phyloP scores from a whole-genome alignment of 371 early-diverging fungal species.

The Catenaria anguillulae region DNA sequence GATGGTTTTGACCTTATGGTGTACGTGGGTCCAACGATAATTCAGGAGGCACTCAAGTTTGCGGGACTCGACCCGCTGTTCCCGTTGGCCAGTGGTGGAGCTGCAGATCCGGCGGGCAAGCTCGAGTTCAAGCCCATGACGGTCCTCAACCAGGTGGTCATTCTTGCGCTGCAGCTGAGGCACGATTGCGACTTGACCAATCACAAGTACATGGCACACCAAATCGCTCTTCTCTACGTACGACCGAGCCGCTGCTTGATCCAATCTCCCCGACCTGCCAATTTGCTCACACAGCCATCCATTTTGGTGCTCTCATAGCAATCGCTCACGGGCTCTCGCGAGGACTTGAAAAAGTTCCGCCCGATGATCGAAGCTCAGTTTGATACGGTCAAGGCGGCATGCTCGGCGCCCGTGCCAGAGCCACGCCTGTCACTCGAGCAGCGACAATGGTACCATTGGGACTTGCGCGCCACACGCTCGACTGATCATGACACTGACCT shows the following conservation, averaged over 20 bases:
- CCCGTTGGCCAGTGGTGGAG: background rate
- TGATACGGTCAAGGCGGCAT: slow-evolving; percentile 23
- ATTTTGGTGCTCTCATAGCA: too few relatives aligned
- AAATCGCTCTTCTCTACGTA: slow-evolving; percentile 39
- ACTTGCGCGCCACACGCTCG: too few relatives aligned
- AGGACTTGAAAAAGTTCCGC: slow-evolving; percentile 22
- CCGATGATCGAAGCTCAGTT: slow-evolving; percentile 28
- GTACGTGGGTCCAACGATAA: too few relatives aligned
- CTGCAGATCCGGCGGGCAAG: background rate
- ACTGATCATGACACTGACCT: too few relatives aligned
- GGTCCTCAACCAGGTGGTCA: slow-evolving; percentile 28
- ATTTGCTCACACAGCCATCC: too few relatives aligned
- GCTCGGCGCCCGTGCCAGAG: slow-evolving; percentile 7
- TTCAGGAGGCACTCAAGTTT: background rate
- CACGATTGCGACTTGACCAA: slow-evolving; percentile 25
- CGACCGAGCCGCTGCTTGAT: too few relatives aligned
- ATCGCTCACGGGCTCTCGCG: slow-evolving; percentile 30
- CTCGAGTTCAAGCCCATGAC: slow-evolving; percentile 23
- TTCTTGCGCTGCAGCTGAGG: slow-evolving; percentile 30
- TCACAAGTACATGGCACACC: slow-evolving; percentile 40
- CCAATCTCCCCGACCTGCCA: background rate
- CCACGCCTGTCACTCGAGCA: slow-evolving; percentile 16
- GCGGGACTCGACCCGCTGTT: background rate
- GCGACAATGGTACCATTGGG: slow-evolving; percentile 18
- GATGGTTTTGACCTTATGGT: too few relatives aligned